Evolutionary conservation across 2,329 filamentous ascomycete species (phyloP), one percentile per base, ranked within the genome.

Genomic region (Cadophora sp.): DNA sequence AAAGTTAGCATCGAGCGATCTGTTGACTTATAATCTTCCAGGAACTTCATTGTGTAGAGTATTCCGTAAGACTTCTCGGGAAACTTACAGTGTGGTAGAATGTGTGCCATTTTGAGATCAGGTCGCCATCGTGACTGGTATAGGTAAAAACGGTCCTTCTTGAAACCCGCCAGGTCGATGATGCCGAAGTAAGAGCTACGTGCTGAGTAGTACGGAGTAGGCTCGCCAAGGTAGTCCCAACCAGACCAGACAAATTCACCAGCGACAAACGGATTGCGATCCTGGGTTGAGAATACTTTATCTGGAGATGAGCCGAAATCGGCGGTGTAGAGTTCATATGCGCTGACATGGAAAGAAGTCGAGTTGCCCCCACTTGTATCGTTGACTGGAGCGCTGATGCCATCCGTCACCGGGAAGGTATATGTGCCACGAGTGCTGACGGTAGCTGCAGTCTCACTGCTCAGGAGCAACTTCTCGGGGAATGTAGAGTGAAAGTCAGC

Each of bases 111-210:
- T 1, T 71, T 76, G 0, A 85, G 64, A 19, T 84, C 81, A 0
- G 85, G 79, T 2, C 81, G 77, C 86, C 85, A 88, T 8, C 84
- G 81, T 0, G 84, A 76, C 72, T 87, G 86, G 68, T 87, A 88
- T 4, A 87, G 72, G 70, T 81, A 87, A 74, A 83, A 87, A 0
- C 85, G 79, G 67, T 87, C 85, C 75, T 88, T 88, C 65, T 79
- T 80, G 76, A 88, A 88, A 0, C 86, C 86, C 0, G 86, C 85
- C 7, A 87, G 77, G 65, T 88, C 86, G 34, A 88, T 80, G 67
- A 88, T 86, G 11, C 86, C 85, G 56, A 83, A 87, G 73, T 87
- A 88, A 1, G 83, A 84, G 73, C 82, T 85, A 12, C 84, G 82
- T 4, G 83, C 77, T 1, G 74, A 64, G 69, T 83, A 77, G 72